Evolutionary conservation across 371 early-diverging fungal species (phyloP).

Genomic region (Mortierella sp.): DNA sequence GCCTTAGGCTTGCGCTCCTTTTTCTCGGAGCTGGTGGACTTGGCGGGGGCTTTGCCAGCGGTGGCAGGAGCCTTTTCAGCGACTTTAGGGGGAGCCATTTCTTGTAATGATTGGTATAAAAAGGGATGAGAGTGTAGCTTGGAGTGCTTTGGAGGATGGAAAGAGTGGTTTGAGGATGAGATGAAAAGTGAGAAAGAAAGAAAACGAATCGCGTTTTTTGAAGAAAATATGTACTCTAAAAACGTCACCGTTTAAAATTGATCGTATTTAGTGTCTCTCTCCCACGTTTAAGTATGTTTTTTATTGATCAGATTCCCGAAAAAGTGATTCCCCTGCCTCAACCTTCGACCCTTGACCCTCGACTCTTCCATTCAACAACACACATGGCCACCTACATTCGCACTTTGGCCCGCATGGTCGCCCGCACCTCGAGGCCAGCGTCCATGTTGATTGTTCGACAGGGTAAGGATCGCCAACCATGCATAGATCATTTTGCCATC

Average conservation of each 20-base stretch:
- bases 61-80: constrained; percentile 74
- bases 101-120: constrained; percentile 1
- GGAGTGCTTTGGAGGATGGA: not conserved
- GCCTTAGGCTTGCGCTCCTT: constrained; percentile 58
- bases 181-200: constrained; percentile 1
- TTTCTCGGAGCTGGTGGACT: constrained; percentile 62
- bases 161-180: constrained; percentile 2
- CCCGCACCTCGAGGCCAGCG: constrained; percentile 30
- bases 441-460: constrained; percentile 32
- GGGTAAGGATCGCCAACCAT: constrained; percentile 15
- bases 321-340: constrained; percentile 7
- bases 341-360: constrained; percentile 4
- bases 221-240: not conserved
- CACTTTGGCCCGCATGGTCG: constrained; percentile 44
- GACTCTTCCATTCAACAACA: constrained; percentile 6
- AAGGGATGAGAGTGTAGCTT: not conserved
- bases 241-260: not conserved
- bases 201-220: constrained; percentile 1
- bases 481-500: not conserved
- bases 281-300: not conserved
- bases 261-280: not conserved
- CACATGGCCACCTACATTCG: constrained; percentile 45
- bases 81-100: constrained; percentile 46
- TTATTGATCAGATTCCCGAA: constrained; percentile 31
- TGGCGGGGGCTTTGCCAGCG: constrained; percentile 72